These are phyloP conservation scores for Rhizopogon salebrosus DNA, from an alignment of 768 basidiomycete species.

Conservation along the genomic window DNA sequence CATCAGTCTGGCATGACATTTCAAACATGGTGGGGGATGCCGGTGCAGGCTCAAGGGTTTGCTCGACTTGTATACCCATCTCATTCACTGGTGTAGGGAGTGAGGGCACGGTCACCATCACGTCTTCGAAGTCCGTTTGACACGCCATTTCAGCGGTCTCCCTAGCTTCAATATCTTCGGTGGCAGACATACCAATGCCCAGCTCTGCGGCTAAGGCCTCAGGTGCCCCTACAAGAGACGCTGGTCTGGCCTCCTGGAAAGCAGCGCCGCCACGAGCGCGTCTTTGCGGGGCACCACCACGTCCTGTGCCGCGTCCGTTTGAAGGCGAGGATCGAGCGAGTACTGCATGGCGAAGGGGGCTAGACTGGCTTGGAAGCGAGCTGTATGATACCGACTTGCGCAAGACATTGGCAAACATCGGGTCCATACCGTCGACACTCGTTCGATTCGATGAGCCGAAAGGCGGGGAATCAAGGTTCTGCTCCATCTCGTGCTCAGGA, in stretches of 20 bases:
- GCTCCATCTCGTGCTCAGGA: slow-evolving; percentile 18
- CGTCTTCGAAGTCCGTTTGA: slow-evolving; percentile 52
- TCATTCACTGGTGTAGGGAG: slow-evolving; percentile 26
- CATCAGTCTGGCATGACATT: slow-evolving; percentile 47
- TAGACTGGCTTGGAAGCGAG: slow-evolving; percentile 40
- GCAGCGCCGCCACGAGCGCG: slow-evolving; percentile 62
- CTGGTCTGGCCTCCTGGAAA: slow-evolving; percentile 64
- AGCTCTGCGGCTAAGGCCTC: slow-evolving; percentile 70
- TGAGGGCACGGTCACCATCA: slow-evolving; percentile 24
- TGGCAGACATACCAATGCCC: slow-evolving; percentile 37
- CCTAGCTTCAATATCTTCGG: slow-evolving; percentile 29
- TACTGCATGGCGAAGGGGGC: slow-evolving; percentile 58
- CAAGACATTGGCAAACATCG: slow-evolving; percentile 75
- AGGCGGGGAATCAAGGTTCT: slow-evolving; percentile 35
- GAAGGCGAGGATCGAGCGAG: slow-evolving; percentile 37
- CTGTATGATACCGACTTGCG: slow-evolving; percentile 44
- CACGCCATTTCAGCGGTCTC: slow-evolving; percentile 59
- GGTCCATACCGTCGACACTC: slow-evolving; percentile 85
- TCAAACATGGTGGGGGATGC: slow-evolving; percentile 23
- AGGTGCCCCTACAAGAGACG: slow-evolving; percentile 66
- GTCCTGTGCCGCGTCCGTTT: slow-evolving; percentile 12
- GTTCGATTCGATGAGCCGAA: slow-evolving; percentile 52
- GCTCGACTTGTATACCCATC: slow-evolving; percentile 38
- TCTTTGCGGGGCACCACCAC: slow-evolving; percentile 46
- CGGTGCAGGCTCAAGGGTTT: slow-evolving; percentile 14